Conservation (phyloP, 305 asterid genomes). For the Plantago rigida region DNA sequence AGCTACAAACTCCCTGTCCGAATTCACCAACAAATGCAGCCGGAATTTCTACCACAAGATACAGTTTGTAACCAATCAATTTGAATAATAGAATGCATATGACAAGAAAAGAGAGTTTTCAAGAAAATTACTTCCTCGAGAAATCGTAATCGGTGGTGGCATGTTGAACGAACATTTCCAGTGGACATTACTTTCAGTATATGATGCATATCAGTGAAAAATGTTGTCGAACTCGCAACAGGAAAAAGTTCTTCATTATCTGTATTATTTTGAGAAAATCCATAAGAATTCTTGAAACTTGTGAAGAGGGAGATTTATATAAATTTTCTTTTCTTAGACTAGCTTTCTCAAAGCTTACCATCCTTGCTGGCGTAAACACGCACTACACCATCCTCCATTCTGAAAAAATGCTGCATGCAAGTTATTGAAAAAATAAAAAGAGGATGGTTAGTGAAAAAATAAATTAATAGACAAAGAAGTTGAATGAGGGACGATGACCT, state of each 20-base stretch:
- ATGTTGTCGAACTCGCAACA: constrained; percentile 67
- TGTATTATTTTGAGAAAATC: constrained; percentile 23
- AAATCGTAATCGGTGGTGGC: constrained; percentile 74
- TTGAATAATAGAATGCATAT: constrained; percentile 22
- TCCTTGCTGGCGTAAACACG: constrained; percentile 64
- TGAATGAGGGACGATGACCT: constrained; percentile 37
- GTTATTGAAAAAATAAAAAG: background rate
- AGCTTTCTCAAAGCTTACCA: constrained; percentile 44
- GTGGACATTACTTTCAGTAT: constrained; percentile 66
- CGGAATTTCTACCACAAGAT: constrained; percentile 62
- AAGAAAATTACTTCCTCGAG: constrained; percentile 68
- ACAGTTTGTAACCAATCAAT: constrained; percentile 21
- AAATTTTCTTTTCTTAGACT: constrained; percentile 15
- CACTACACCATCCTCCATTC: constrained; percentile 85
- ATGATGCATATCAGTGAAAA: constrained; percentile 87
- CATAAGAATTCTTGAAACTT: constrained; percentile 10
- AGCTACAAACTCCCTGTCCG: constrained; percentile 79
- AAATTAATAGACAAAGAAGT: constrained; percentile 22
- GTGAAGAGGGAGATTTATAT: constrained; percentile 2
- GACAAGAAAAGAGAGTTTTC: constrained; percentile 20
- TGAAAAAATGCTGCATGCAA: constrained; percentile 58
- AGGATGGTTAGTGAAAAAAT: constrained; percentile 5
- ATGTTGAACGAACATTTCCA: constrained; percentile 77
- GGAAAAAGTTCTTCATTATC: constrained; percentile 80
- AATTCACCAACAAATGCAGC: constrained; percentile 72